These are phyloP conservation scores for Hypoxylon rubiginosum DNA, from an alignment of 2,329 filamentous ascomycete genomes.

Conservation along the genomic window DNA sequence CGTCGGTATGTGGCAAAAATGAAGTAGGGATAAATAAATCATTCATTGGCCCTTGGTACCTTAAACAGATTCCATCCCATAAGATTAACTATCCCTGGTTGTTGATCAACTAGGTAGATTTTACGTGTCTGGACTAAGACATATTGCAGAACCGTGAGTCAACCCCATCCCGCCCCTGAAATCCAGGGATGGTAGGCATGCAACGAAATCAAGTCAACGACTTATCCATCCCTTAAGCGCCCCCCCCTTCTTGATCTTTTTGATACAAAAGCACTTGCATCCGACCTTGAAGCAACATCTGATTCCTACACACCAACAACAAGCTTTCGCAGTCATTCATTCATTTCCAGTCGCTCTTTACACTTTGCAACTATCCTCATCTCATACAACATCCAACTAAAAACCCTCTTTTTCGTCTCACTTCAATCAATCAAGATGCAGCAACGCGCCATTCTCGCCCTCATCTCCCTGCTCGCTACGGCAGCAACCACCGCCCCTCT, in stretches of 20 bases:
- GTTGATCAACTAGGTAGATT: conserved; percentile 18
- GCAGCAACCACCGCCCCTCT: conserved; percentile 26
- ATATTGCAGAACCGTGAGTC: conserved; percentile 70
- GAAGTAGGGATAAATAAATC: conserved; percentile 2
- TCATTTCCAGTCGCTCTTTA: conserved; percentile 34
- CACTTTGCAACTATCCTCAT: background rate
- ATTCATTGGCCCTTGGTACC: conserved; percentile 17
- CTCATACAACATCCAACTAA: background rate
- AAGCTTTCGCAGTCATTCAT: conserved; percentile 24
- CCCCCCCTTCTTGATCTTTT: background rate
- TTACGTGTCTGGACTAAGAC: conserved; percentile 21
- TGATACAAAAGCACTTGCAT: conserved; percentile 32
- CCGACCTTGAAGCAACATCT: background rate
- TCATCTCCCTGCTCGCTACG: conserved; percentile 38
- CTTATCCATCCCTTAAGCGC: background rate
- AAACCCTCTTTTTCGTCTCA: background rate
- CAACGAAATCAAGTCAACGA: conserved; percentile 11
- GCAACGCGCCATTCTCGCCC: conserved; percentile 32
- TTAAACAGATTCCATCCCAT: conserved; percentile 27
- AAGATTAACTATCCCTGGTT: conserved; percentile 17
- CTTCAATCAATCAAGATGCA: conserved; percentile 33
- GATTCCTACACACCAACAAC: conserved; percentile 18
- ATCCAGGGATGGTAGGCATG: conserved; percentile 35
- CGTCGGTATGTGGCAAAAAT: conserved; percentile 17
- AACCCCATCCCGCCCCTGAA: conserved; percentile 77